Evolutionary conservation across 345 rosid species (phyloP), one percentile per base, ranked within the genome.

Genomic region (Sisymbrium altissimum): DNA sequence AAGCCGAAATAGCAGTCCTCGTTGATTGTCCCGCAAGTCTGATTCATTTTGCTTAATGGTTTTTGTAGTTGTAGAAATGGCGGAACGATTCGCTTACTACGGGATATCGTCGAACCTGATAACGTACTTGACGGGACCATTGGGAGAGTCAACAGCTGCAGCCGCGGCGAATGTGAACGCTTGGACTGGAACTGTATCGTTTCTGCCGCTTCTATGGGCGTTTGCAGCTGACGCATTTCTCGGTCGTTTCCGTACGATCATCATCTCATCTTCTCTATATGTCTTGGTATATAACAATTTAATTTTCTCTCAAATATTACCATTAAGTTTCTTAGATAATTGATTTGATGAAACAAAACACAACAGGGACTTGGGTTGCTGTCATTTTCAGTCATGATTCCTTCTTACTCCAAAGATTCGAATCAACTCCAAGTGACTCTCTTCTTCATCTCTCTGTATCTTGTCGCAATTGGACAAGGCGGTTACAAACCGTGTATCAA

Each of bases 401-500:
- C 76, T 36, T 55, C 78, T 29, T 54, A 40, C 21, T 6, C 17
- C 43, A 5, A 55, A 55, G 64, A 39, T 57, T 32, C 40, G 5
- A 29, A 63, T 4, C 54, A 49, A 11, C 48, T 75, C 36, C 80
- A 72, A 75, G 75, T 68, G 50, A 53, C 70, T 11, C 39, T 70
- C 15, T 30, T 80, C 71, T 71, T 83, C 75, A 50, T 54, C 19
- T 64, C 80, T 4, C 58, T 83, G 1, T 83, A 30, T 60, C 67
- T 83, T 52, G 41, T 83, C 8, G 86, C 86, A n/a, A 0, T 83
- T 19, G 82, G 62, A 39, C 77, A 75, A 27, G 64, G 82, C 40
- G 96, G 93, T 33, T 85, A 83, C 79, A 88, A 87, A 68, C 97
- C 96, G 19, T 88, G 96, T 58, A 86, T 84, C 21, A 89, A 86